Base-by-base conservation (phyloP, 2,329 filamentous ascomycete genomes). In the Fusarium chuoi region DNA sequence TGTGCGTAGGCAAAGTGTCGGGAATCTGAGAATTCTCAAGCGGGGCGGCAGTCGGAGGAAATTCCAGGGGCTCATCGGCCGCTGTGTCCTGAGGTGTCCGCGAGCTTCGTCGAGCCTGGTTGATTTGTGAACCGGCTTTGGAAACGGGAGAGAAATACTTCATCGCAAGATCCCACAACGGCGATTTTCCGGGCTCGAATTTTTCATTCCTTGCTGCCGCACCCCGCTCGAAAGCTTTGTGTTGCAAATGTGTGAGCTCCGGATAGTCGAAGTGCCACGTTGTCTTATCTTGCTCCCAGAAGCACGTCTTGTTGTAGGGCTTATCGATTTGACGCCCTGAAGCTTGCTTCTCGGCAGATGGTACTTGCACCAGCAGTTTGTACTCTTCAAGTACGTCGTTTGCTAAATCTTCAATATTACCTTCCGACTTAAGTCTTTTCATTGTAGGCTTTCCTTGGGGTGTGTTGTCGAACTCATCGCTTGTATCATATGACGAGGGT, bases 191-290 rank as follows among this genome's bases (percentile, higher is more conserved):
- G 6, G 86, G 87, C 1, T 81, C 81, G 60, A 92, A 92, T 26
- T 84, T 81, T 74, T 92, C 89, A 2, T 83, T 83, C 39, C 87
- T 83, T 1, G 82, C 81, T 38, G 81, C 75, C 3, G 89, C 89
- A 22, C 87, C 88, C n/a, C 84, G 79, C 24, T 84, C 81, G 78
- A 90, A 91, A 5, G 86, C 87, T 39, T 87, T 85, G 63, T 87
- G 86, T 69, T 92, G 89, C 12, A 89, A 82, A 63, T 89, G 86
- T 1, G 87, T 90, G 89, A 92, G 91, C 70, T 90, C 87, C 1
- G 90, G 90, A 74, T 92, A 92, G 57, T 88, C 79, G 8, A 90
- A 83, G 71, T 92, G 90, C 85, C 89, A 90, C 2, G 88, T 90
- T 26, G 78, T 82, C 62, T 83, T 83, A 73, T 91, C 86, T 49